phyloP scores from a whole-genome alignment of 2,329 filamentous ascomycete species.

The Diplodia seriata region DNA sequence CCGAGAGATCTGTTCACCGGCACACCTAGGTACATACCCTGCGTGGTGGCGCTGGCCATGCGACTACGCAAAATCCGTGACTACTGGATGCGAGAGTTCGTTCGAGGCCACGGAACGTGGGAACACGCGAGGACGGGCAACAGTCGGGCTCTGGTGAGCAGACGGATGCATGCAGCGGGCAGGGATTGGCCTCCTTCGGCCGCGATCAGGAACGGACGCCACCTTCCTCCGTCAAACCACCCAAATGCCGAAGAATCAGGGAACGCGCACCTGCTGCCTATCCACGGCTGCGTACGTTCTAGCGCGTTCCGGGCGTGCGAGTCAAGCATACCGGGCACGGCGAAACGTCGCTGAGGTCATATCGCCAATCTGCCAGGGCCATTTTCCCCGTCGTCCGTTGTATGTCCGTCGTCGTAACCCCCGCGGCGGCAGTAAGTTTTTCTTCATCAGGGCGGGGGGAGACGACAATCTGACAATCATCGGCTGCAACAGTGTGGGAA shows the following conservation, averaged over 20 bases:
- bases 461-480: neutral
- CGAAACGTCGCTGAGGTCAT: neutral
- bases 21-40: slow-evolving; percentile 8
- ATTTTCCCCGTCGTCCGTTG: neutral
- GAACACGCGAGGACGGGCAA: no score
- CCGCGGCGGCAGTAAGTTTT: neutral
- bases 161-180: neutral
- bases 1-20: slow-evolving; percentile 3
- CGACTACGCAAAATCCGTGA: neutral
- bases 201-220: neutral
- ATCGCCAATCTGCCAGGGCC: neutral
- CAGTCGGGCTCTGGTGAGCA: no score
- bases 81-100: neutral
- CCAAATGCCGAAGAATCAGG: neutral
- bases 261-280: neutral
- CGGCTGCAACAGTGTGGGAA: neutral
- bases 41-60: slow-evolving; percentile 6
- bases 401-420: no score
- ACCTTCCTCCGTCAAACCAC: neutral
- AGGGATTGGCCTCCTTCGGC: neutral
- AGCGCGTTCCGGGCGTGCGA: neutral
- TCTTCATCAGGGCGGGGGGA: neutral
- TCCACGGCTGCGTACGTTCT: no score
- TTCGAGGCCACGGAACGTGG: neutral
- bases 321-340: neutral